A percentile compares a stretch with the other conserved stretches of the same genome.
Conservation (phyloP, 2,329 filamentous ascomycete genomes). For the Fusarium sp. region DNA sequence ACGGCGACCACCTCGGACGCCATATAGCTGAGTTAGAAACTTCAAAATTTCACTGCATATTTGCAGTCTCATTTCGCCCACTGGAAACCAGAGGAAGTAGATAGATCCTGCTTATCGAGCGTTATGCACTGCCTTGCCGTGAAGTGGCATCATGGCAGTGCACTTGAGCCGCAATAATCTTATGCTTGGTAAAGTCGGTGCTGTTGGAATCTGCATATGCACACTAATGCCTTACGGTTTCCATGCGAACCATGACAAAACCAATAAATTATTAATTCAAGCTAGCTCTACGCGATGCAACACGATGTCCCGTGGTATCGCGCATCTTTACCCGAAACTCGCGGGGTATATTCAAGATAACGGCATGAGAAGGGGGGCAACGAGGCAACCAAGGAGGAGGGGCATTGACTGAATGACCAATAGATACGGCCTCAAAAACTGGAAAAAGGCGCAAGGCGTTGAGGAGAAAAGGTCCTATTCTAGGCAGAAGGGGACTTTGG, state of each 20-base stretch:
- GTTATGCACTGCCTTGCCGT: slow-evolving; percentile 19
- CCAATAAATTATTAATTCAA: not conserved
- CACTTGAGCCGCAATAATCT: slow-evolving; percentile 17
- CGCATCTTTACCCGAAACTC: slow-evolving; percentile 23
- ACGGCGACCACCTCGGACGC: not conserved
- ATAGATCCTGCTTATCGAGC: slow-evolving; percentile 5
- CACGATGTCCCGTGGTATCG: slow-evolving; percentile 39
- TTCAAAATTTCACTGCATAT: not conserved
- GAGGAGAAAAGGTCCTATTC: slow-evolving; percentile 36
- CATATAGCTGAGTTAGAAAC: not conserved
- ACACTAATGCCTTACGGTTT: slow-evolving; percentile 26
- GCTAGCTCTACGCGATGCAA: slow-evolving; percentile 29
- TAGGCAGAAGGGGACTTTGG: slow-evolving; percentile 40
- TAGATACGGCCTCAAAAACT: slow-evolving; percentile 25
- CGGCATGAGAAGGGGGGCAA: slow-evolving; percentile 29
- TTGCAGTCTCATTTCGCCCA: not conserved
- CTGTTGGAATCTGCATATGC: slow-evolving; percentile 14
- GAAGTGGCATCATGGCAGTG: slow-evolving; percentile 29
- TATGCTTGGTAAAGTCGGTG: slow-evolving; percentile 19
- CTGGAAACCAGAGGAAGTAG: not conserved
- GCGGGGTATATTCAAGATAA: slow-evolving; percentile 23
- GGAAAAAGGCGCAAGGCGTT: slow-evolving; percentile 21
- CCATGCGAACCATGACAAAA: slow-evolving; percentile 18
- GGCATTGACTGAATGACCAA: slow-evolving; percentile 20
- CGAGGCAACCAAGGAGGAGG: slow-evolving; percentile 34